Percentiles rank a stretch among this genome's conserved stretches.
Conservation (phyloP, 108 stramenopile genomes). For the Pseudonitzschia pungens region DNA sequence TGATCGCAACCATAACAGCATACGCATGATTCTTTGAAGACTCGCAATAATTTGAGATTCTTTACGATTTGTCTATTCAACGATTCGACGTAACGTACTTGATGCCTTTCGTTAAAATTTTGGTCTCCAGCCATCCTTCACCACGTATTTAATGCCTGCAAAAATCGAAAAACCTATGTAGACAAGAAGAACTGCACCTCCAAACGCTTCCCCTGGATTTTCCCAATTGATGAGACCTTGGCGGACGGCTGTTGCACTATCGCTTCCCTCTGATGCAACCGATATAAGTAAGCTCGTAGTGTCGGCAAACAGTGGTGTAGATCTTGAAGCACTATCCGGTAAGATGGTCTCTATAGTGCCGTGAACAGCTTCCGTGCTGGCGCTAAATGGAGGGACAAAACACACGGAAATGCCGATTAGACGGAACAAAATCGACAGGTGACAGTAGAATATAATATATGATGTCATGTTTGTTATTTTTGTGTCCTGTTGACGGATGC, state of each 20-base stretch:
- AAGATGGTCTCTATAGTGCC: not conserved
- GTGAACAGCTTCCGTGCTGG: not conserved
- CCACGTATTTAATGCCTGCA: constrained; percentile 25
- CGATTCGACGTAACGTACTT: no score
- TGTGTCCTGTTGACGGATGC: no score
- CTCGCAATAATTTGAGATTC: no score
- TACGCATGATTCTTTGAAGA: no score
- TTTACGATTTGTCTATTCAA: no score
- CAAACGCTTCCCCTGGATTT: not conserved
- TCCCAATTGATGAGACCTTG: constrained; percentile 10
- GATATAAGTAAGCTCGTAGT: not conserved
- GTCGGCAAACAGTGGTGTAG: not conserved
- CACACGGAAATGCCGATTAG: not conserved
- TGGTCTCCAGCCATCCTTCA: constrained; percentile 18
- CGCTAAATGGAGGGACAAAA: not conserved
- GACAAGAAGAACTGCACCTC: not conserved
- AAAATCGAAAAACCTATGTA: constrained; percentile 24
- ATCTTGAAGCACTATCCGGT: not conserved
- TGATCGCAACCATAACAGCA: no score
- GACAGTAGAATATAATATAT: no score
- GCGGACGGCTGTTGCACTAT: not conserved
- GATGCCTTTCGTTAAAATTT: not conserved
- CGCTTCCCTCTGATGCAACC: not conserved
- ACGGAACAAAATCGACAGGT: not conserved
- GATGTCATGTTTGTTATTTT: no score